Percentiles rank a stretch among this genome's conserved stretches.
Conservation (phyloP, 129 eudicot genomes). For the Ambrosia trifida region DNA sequence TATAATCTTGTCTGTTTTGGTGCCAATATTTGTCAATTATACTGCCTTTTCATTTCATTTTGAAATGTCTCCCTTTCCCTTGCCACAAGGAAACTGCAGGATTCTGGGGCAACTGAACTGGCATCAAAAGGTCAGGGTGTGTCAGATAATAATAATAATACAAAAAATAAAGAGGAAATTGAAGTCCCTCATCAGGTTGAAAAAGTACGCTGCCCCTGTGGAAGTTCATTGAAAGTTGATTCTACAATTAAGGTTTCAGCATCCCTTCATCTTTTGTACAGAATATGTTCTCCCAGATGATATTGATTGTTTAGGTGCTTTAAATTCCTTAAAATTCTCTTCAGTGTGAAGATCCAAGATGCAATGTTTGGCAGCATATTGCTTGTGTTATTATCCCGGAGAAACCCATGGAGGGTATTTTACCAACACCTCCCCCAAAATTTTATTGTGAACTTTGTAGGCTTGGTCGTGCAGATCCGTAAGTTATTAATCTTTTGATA, state of each 20-base stretch:
- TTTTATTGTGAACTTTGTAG: slow-evolving; percentile 88
- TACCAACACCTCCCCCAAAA: slow-evolving; percentile 62
- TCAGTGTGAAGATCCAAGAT: slow-evolving; percentile 85
- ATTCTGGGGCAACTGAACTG: slow-evolving; percentile 73
- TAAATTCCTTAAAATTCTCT: slow-evolving; percentile 16
- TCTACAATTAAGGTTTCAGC: slow-evolving; percentile 71
- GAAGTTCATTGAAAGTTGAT: slow-evolving; percentile 65
- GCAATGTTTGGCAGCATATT: slow-evolving; percentile 89
- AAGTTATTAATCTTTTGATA: slow-evolving; percentile 39
- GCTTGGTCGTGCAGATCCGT: slow-evolving; percentile 93
- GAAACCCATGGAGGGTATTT: slow-evolving; percentile 70
- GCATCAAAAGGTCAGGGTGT: slow-evolving; percentile 64
- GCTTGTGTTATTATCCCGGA: slow-evolving; percentile 80
- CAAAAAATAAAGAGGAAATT: slow-evolving; percentile 60
- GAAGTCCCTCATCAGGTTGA: slow-evolving; percentile 64
- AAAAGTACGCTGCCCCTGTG: slow-evolving; percentile 83
- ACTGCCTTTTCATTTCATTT: slow-evolving; percentile 1
- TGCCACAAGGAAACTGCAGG: slow-evolving; percentile 82
- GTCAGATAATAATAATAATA: slow-evolving; percentile 41
- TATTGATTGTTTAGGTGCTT: slow-evolving; percentile 14
- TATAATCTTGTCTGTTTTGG: slow-evolving; percentile 3
- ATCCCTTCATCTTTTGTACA: background rate
- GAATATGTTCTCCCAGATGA: slow-evolving; percentile 2
- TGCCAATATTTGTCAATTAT: background rate
- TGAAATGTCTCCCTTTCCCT: slow-evolving; percentile 16